Base-by-base conservation (phyloP, 345 rosid species). In the Theobroma cacao region DNA sequence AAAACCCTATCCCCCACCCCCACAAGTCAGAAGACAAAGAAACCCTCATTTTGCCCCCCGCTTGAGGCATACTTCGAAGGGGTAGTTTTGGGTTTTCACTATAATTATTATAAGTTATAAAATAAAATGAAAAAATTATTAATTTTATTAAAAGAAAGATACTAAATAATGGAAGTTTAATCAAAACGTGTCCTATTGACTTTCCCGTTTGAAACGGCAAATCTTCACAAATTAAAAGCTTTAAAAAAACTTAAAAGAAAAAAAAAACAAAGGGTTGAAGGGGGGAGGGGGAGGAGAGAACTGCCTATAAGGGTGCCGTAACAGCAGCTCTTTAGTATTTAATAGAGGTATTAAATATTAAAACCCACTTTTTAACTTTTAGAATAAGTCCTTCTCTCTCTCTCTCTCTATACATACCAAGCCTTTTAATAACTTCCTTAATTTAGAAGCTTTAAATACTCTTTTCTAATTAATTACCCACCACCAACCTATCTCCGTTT, bases 171-270 rank as follows among this genome's bases (percentile, higher is more conserved):
- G 58, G 64, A 4, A 71, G 66, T 45, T 26, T 24, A 47, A 65
- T 41, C 31, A 30, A 59, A 84, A 77, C 77, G 83, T 69, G 87
- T 64, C 76, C 50, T 13, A 58, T 82, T 66, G 84, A 75, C 80
- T 76, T n/a, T 55, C 75, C 80, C 80, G 53, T 5, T 75, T 80
- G 88, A 82, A 82, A 85, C 87, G 87, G 85, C 85, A 80, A 3
- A 68, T 34, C 43, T 18, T 15, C 60, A 22, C 3, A 7, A 24
- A 58, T 58, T 9, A 2, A 24, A 24, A 24, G 24, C 15, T 22
- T 52, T 0, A 0, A 48, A 15, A 55, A 55, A 55, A 36, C 9
- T 8, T 1, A 20, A 66, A 22, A 22, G 3, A 30, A 61, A 28
- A 61, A 13, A 30, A 4, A 38, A 64, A 7, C 14, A 76, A 22